Evolutionary conservation across 345 rosid genomes (phyloP), one percentile per base, ranked within the genome.

Genomic region (Turnera subulata): DNA sequence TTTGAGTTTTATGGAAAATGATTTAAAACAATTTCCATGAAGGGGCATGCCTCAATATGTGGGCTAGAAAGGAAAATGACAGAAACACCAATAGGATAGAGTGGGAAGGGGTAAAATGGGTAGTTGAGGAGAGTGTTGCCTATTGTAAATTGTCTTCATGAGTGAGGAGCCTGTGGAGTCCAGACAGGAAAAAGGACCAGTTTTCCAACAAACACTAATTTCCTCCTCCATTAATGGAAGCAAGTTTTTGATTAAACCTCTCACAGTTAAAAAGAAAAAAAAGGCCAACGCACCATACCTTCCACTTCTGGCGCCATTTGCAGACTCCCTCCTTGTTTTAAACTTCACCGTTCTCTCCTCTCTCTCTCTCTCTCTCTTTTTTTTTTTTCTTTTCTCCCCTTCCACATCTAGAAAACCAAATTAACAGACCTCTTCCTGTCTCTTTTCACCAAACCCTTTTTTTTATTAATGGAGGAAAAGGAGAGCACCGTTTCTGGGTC

Each of bases 231-330:
- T 72, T 64, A 46, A 66, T 63, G 68, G 60, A 66, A 58, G 56
- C 43, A 38, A 58, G 29, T 14, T 9, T 4, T 66, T 58, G 43
- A 70, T 62, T 70, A 74, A 60, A 49, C 53, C 54, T 58, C 38
- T 58, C 50, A 33, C 40, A 2, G 20, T 53, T 15, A 32, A 40
- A 29, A 20, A 40, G 39, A 47, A 37, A 49, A 53, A 49, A 66
- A 19, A 11, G 11, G 51, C 24, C n/a, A n/a, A 46, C 57, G 38
- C 54, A 25, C 19, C 45, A 20, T 8, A 25, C 26, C 62, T 64
- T 53, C 70, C 24, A 40, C 56, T 60, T 67, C 73, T 60, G 80
- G 76, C 76, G 73, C 79, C 79, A 75, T 76, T 76, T 61, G 62
- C 54, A 55, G 50, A 18, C 52, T 14, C 55, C 42, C 21, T 25